A percentile compares a stretch with the other conserved stretches of the same genome.
Conservation (phyloP, 176 grass and related monocot genomes). For the Poa annua region DNA sequence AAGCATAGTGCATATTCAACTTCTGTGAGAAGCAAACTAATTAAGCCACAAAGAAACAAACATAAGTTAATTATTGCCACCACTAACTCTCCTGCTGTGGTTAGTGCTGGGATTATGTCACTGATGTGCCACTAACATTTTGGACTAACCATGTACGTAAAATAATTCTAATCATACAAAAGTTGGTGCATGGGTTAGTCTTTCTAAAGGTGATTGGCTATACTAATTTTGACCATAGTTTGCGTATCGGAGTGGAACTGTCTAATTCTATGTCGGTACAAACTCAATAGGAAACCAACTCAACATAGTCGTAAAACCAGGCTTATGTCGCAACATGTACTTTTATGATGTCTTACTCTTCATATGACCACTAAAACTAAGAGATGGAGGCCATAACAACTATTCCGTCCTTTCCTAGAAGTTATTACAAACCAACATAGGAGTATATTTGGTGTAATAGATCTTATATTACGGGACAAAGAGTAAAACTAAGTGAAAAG, state of each 20-base stretch:
- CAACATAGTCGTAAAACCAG: background rate
- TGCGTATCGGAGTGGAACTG: background rate
- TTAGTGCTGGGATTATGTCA: constrained; percentile 43
- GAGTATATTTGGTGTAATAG: no score
- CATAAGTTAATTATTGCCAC: constrained; percentile 21
- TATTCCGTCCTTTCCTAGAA: no score
- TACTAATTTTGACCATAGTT: constrained; percentile 4
- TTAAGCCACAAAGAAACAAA: background rate
- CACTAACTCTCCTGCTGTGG: constrained; percentile 31
- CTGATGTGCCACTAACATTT: constrained; percentile 32
- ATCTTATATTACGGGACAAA: no score
- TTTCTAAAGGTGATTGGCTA: constrained; percentile 27
- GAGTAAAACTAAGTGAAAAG: background rate
- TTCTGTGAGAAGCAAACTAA: background rate
- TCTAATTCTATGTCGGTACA: background rate
- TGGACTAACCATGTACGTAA: constrained; percentile 29
- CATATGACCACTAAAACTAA: no score
- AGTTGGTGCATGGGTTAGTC: constrained; percentile 29
- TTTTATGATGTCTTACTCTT: background rate
- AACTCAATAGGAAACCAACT: background rate
- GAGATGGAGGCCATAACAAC: no score
- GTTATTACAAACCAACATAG: no score
- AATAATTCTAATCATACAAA: constrained; percentile 34
- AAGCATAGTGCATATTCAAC: background rate
- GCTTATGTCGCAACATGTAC: background rate